Evolutionary conservation across 176 grass and related monocot genomes (phyloP).

Genomic region (Triticum urartu): DNA sequence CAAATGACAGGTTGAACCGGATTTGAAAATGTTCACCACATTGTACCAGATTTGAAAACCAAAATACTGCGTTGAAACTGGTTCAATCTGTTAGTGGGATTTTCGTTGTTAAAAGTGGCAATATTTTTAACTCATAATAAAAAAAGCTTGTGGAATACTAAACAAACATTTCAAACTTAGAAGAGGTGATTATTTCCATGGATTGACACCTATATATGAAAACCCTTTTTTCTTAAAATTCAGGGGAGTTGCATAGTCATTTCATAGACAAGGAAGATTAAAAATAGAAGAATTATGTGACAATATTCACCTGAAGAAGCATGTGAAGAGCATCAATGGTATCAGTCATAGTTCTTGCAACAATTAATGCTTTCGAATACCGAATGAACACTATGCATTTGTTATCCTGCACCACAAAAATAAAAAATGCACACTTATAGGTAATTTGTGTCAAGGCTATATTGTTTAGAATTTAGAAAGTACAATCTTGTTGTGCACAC

Average conservation of each 20-base stretch:
- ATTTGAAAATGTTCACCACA: background rate
- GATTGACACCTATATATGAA: background rate
- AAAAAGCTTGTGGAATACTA: background rate
- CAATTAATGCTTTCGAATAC: constrained; percentile 44
- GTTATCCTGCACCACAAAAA: constrained; percentile 38
- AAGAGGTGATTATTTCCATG: background rate
- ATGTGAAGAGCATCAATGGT: constrained; percentile 74
- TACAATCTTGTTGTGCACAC: background rate
- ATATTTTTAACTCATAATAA: background rate
- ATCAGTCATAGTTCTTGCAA: constrained; percentile 71
- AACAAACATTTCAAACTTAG: background rate
- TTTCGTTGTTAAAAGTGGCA: background rate
- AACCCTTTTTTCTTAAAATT: constrained; percentile 1
- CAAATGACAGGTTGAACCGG: background rate
- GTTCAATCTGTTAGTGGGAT: background rate
- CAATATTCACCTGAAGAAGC: constrained; percentile 67
- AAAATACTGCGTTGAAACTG: background rate
- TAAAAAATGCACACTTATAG: background rate
- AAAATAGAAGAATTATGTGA: background rate
- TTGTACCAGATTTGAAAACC: background rate
- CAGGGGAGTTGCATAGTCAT: background rate
- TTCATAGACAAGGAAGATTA: background rate
- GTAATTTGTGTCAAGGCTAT: background rate
- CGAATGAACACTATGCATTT: constrained; percentile 75
- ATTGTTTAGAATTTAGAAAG: background rate